Percentiles rank a stretch among this genome's conserved stretches.
These are phyloP conservation scores for Immersiporthe knoxdaviesiana DNA, from an alignment of 2,329 filamentous ascomycete genomes.

Conservation along the genomic window DNA sequence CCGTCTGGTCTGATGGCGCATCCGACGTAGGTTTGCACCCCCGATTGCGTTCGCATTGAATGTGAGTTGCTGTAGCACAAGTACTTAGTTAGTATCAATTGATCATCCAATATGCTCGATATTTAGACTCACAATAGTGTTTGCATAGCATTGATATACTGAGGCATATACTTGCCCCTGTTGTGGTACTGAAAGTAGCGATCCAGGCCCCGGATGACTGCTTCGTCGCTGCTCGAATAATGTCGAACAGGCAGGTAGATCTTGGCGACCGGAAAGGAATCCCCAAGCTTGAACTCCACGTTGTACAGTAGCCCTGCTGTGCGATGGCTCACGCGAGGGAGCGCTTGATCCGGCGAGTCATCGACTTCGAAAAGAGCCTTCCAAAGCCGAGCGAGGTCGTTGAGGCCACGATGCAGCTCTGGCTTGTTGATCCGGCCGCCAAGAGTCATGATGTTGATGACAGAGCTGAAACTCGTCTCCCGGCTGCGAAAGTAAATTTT, in stretches of 20 bases:
- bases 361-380: neutral
- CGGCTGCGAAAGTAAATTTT: conserved; percentile 43
- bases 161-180: no score
- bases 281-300: neutral
- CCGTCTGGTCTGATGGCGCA: no score
- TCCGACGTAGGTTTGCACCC: no score
- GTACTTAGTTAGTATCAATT: no score
- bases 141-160: no score
- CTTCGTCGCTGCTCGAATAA: neutral
- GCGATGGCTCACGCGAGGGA: neutral
- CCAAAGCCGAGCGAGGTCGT: neutral
- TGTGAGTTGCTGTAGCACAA: no score
- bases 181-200: no score
- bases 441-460: neutral
- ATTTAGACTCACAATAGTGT: no score
- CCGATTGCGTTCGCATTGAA: no score
- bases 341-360: neutral
- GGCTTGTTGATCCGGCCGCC: neutral
- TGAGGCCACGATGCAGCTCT: neutral
- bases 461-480: conserved; percentile 36
- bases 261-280: neutral
- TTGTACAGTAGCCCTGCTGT: neutral
- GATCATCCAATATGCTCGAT: no score
- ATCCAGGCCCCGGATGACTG: no score
- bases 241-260: neutral